Conservation (phyloP, 495 filamentous ascomycete species). For the Sabuloglossum arenarium region DNA sequence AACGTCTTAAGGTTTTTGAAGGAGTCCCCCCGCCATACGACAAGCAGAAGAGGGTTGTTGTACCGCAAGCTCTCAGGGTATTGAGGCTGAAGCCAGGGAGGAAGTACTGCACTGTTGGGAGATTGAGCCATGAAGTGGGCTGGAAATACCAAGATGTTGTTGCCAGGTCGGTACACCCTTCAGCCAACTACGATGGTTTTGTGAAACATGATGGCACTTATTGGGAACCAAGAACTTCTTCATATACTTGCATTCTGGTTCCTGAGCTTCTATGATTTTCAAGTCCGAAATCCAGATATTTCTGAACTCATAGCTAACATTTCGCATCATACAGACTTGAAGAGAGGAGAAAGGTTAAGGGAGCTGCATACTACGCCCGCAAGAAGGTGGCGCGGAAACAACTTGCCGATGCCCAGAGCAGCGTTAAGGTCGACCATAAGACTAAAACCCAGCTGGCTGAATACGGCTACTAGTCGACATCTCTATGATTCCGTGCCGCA, state of each 20-base stretch:
- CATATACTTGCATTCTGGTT: background rate
- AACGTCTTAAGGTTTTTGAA: constrained; percentile 99
- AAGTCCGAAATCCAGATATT: background rate
- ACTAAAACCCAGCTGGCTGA: constrained; percentile 47
- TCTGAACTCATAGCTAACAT: background rate
- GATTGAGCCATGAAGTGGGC: constrained; percentile 94
- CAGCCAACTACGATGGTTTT: background rate
- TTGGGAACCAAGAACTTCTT: background rate
- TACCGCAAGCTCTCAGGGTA: constrained; percentile 90
- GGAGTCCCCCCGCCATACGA: constrained; percentile 97
- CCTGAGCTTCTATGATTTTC: background rate
- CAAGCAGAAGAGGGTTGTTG: constrained; percentile 98
- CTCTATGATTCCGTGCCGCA: background rate
- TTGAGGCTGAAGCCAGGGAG: constrained; percentile 90
- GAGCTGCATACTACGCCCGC: constrained; percentile 95
- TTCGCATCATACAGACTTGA: constrained; percentile 46
- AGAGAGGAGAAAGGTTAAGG: constrained; percentile 98
- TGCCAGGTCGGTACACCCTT: constrained; percentile 47
- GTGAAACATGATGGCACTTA: background rate
- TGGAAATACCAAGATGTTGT: constrained; percentile 99
- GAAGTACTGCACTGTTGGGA: constrained; percentile 98
- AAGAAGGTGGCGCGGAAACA: constrained; percentile 90
- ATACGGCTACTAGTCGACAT: constrained; percentile 41
- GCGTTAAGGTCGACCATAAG: constrained; percentile 62
- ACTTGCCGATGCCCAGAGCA: constrained; percentile 78